Base-by-base conservation (phyloP, 2,329 filamentous ascomycete genomes). In the Botrytis paeoniae region DNA sequence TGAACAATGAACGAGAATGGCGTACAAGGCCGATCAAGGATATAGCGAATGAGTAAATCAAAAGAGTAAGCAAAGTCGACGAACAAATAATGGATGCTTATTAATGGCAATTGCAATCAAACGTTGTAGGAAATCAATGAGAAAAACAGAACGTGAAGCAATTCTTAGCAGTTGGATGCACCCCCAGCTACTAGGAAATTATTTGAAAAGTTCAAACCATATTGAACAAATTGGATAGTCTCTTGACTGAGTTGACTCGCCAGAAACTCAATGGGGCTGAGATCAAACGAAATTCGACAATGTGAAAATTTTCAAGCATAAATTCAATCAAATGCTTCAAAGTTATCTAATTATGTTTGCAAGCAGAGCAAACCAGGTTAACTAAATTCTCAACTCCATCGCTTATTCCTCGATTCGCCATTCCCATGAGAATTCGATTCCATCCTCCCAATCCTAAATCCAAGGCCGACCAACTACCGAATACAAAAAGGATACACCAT, bases 381-480 rank as follows among this genome's bases (percentile, higher is more conserved):
- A 64, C 8, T n/a, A 39, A 68, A 54, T 20, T 54, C 35, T 68
- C 37, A 69, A 69, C 65, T 69, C 65, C 65, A 57, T 57, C 65
- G 65, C 65, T 69, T 51, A 41, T 20, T 41, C 48, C 48, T 69
- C 48, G 51, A 57, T 69, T 59, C 65, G 65, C 65, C 48, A 57
- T 69, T 57, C 48, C 65, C 37, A 57, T 57, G 35, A 32, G 65
- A 37, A 57, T 69, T 69, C 37, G 65, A 43, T 57, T 54, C 48
- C 65, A 69, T 25, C 48, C 65, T 29, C 65, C 65, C 48, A 57
- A 57, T 57, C 35, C n/a, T 57, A 57, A 57, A 69, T 69, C 65
- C 65, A 57, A 69, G 48, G 48, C 48, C 54, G 65, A 57, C 65
- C 65, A 57, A 69, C 48, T 57, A 69, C 65, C 48, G n/a, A 69